Percentiles rank a stretch among this genome's conserved stretches.
Evolutionary conservation across 805 yeast species (phyloP).

Genomic region (Candida namnaoensis): DNA sequence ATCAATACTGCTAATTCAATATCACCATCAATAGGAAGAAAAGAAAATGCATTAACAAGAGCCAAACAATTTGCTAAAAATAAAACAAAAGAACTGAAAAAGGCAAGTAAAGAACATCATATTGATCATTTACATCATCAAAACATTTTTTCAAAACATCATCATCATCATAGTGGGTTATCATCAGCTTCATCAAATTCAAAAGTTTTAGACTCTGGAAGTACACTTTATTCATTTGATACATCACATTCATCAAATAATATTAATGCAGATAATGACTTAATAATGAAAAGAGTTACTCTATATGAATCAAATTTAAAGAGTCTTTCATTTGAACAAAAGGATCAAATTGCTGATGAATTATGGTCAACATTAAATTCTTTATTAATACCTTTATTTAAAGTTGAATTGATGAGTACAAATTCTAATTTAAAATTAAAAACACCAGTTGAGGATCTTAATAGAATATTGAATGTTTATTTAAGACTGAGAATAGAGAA

Average conservation of each 20-base stretch:
- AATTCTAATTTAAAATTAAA: conserved; percentile 18
- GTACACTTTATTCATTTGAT: conserved; percentile 27
- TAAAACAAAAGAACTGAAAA: conserved; percentile 15
- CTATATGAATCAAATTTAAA: conserved; percentile 20
- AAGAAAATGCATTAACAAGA: conserved; percentile 13
- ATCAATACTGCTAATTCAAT: not conserved
- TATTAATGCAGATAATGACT: conserved; percentile 18
- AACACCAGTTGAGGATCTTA: conserved; percentile 50
- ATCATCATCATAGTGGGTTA: conserved; percentile 6
- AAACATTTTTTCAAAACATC: conserved; percentile 1
- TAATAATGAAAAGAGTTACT: conserved; percentile 19
- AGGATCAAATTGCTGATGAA: conserved; percentile 33
- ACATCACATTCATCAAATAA: conserved; percentile 17
- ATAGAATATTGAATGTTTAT: conserved; percentile 34
- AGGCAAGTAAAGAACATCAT: conserved; percentile 2
- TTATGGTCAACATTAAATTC: conserved; percentile 40
- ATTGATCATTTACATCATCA: not conserved
- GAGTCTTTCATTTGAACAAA: conserved; percentile 22
- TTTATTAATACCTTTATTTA: conserved; percentile 36
- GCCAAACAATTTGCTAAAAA: conserved; percentile 18
- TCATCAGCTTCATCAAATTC: conserved; percentile 32
- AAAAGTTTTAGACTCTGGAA: conserved; percentile 20
- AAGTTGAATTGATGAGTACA: conserved; percentile 26
- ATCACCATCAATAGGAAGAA: conserved; percentile 9
- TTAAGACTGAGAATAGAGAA: conserved; percentile 27